Evolutionary conservation across 2,329 filamentous ascomycete species (phyloP).

Genomic region (Corynespora cassiicola): DNA sequence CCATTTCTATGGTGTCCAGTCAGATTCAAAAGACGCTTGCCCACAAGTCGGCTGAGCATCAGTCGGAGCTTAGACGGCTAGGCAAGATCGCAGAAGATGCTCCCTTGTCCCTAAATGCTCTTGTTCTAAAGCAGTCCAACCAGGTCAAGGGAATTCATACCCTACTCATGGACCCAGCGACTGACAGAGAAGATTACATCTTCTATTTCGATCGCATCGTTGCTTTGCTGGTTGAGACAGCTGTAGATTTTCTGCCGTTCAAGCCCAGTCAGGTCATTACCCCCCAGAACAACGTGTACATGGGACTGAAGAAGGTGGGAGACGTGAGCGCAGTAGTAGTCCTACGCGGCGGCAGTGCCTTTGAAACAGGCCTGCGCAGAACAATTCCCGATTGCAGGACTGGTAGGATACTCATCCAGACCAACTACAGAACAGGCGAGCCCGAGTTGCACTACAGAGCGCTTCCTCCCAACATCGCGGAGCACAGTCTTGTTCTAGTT

Average conservation of each 20-base stretch:
- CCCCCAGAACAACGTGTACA: constrained; percentile 72
- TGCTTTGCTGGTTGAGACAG: constrained; percentile 80
- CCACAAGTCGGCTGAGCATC: constrained; percentile 84
- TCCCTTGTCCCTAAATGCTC: constrained; percentile 76
- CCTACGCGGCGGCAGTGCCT: constrained; percentile 84
- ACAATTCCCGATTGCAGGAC: constrained; percentile 93
- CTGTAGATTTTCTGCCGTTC: constrained; percentile 66
- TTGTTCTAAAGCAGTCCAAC: constrained; percentile 75
- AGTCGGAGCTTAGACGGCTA: constrained; percentile 77
- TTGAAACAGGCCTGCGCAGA: constrained; percentile 86
- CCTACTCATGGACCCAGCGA: constrained; percentile 81
- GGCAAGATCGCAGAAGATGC: constrained; percentile 74
- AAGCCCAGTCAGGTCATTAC: constrained; percentile 70
- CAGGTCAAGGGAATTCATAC: constrained; percentile 91
- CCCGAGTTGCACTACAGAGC: constrained; percentile 92
- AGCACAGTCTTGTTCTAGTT: constrained; percentile 82
- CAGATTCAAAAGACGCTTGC: constrained; percentile 88
- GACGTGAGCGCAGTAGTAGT: constrained; percentile 77
- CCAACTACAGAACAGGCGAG: constrained; percentile 73
- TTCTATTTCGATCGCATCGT: constrained; percentile 96
- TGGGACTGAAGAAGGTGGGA: constrained; percentile 73
- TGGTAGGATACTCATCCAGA: constrained; percentile 89
- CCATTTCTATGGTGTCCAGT: constrained; percentile 93
- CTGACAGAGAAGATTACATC: constrained; percentile 86
- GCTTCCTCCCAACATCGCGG: constrained; percentile 72